Conservation (phyloP, 2,329 filamentous ascomycete species). For the Penicillium janthinellum region DNA sequence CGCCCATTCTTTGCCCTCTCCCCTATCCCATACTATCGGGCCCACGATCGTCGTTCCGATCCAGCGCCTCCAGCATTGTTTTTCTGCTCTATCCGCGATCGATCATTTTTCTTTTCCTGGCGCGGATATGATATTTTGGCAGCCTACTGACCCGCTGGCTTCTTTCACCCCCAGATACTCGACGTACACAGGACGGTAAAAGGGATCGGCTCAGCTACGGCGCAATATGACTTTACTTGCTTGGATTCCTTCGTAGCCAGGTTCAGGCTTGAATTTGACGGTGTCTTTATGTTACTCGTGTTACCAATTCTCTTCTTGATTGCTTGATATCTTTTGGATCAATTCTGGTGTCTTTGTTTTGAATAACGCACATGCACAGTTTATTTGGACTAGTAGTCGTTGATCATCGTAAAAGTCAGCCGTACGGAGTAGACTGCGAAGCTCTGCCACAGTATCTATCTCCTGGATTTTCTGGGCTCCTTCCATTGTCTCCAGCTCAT, state of each 20-base stretch:
- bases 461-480: no score
- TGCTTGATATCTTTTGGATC: conserved; percentile 7
- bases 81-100: conserved; percentile 1
- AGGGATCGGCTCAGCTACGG: conserved; percentile 33
- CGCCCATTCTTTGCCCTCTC: background rate
- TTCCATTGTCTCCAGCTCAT: no score
- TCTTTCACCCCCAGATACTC: conserved; percentile 35
- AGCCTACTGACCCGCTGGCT: conserved; percentile 13
- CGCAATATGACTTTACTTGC: conserved; percentile 35
- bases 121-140: conserved; percentile 2
- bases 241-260: conserved; percentile 18
- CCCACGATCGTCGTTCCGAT: background rate
- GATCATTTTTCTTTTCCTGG: background rate
- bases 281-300: conserved; percentile 11
- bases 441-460: background rate
- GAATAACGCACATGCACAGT: conserved; percentile 7
- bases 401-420: background rate
- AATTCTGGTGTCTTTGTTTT: background rate
- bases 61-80: background rate
- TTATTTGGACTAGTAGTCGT: background rate
- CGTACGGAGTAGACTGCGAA: background rate
- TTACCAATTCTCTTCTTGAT: conserved; percentile 8
- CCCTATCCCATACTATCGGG: background rate
- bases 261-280: conserved; percentile 20
- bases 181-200: conserved; percentile 43